Conservation (phyloP, 768 basidiomycete genomes). For the Exidia glandulosa region DNA sequence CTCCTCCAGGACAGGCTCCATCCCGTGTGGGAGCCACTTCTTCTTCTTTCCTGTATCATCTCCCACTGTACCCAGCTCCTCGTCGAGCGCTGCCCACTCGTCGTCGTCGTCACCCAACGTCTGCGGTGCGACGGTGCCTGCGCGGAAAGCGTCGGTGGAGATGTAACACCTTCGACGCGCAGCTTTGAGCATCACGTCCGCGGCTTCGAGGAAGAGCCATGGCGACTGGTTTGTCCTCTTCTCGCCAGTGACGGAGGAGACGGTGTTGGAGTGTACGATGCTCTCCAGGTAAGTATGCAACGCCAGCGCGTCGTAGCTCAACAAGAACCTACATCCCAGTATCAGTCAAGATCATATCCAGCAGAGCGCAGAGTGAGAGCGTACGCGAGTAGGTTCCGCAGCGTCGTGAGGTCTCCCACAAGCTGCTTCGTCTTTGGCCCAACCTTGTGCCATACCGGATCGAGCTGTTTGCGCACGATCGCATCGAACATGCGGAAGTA, state of each 20-base stretch:
- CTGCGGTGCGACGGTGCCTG: conserved; percentile 13
- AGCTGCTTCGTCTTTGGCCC: conserved; percentile 87
- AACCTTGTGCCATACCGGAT: conserved; percentile 95
- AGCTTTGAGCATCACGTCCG: conserved; percentile 70
- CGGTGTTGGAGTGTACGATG: conserved; percentile 54
- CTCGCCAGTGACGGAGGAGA: conserved; percentile 33
- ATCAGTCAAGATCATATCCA: neutral
- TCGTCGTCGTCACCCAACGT: conserved; percentile 53
- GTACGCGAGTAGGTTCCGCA: conserved; percentile 73
- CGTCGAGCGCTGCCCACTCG: conserved; percentile 63
- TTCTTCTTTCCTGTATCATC: conserved; percentile 22
- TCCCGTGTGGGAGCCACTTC: conserved; percentile 61
- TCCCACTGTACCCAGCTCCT: conserved; percentile 24
- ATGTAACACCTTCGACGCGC: conserved; percentile 78
- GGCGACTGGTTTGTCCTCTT: conserved; percentile 61
- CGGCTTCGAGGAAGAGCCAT: conserved; percentile 89
- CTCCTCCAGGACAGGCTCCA: conserved; percentile 86
- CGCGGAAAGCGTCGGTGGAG: conserved; percentile 19
- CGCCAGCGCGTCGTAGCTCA: conserved; percentile 83
- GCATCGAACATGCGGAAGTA: conserved; percentile 90
- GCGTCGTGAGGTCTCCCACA: conserved; percentile 74
- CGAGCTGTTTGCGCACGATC: conserved; percentile 79
- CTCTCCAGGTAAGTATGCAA: conserved; percentile 90
- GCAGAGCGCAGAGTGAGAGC: conserved; percentile 15
- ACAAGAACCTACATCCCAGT: conserved; percentile 56